phyloP scores from a whole-genome alignment of 306 rosid species.

The Gleditsia sinensis region DNA sequence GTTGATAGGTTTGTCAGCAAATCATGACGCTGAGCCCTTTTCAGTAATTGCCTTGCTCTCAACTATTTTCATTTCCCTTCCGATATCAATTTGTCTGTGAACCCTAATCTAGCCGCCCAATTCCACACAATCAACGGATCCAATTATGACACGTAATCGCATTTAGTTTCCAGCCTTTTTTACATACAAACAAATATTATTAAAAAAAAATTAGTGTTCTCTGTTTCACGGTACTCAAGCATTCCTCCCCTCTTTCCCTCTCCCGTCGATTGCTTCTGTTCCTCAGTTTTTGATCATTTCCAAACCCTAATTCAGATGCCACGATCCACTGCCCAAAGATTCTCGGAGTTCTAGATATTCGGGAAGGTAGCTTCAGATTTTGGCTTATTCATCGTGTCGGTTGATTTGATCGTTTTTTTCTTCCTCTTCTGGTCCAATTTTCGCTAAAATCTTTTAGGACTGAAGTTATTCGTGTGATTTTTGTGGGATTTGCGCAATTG shows the following conservation, averaged over 20 bases:
- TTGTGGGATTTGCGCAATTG: background rate
- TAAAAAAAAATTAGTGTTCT: constrained; percentile 6
- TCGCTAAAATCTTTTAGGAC: constrained; percentile 4
- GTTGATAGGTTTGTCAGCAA: background rate
- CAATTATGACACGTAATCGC: background rate
- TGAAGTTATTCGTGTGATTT: background rate
- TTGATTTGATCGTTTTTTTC: background rate
- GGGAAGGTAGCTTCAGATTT: background rate
- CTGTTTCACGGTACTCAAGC: constrained; percentile 31
- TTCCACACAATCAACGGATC: background rate
- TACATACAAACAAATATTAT: background rate
- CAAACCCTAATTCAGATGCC: constrained; percentile 45
- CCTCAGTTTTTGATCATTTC: constrained; percentile 32
- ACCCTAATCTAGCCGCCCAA: background rate
- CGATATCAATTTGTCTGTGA: background rate
- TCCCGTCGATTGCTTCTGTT: background rate
- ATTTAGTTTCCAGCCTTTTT: background rate
- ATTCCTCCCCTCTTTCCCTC: background rate
- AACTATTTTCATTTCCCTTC: background rate
- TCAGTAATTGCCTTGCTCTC: background rate
- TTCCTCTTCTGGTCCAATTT: background rate
- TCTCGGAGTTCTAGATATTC: background rate
- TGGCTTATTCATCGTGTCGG: background rate
- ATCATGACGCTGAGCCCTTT: background rate
- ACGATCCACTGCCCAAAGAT: constrained; percentile 31